A percentile compares a stretch with the other conserved stretches of the same genome.
These are phyloP conservation scores for Paecilomyces variotii DNA, from an alignment of 2,329 filamentous ascomycete genomes.

Conservation along the genomic window DNA sequence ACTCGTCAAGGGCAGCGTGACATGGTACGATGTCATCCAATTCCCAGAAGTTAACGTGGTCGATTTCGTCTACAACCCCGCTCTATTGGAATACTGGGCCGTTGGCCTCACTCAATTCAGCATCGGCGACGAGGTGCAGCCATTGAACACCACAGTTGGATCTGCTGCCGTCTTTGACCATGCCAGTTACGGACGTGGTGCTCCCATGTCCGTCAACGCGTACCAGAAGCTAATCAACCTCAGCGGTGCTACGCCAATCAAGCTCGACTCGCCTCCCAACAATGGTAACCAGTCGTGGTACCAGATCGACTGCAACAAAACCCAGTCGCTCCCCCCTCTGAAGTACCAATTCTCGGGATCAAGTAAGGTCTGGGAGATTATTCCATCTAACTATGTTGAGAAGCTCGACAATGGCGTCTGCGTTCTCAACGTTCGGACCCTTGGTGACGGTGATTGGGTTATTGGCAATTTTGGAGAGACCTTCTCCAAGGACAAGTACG, in stretches of 20 bases:
- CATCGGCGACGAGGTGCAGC: constrained; percentile 11
- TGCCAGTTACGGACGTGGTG: constrained; percentile 13
- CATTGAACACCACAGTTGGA: constrained; percentile 11
- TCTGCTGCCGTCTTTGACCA: constrained; percentile 12
- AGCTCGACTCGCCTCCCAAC: constrained; percentile 7
- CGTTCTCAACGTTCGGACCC: constrained; percentile 11
- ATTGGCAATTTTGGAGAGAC: constrained; percentile 13
- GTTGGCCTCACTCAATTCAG: constrained; percentile 9
- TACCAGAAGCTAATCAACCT: constrained; percentile 9
- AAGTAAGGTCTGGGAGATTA: constrained; percentile 10
- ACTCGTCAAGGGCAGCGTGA: constrained; percentile 7
- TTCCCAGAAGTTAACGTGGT: constrained; percentile 11
- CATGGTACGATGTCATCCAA: constrained; percentile 11
- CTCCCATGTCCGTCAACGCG: constrained; percentile 9
- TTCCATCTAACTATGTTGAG: constrained; percentile 10
- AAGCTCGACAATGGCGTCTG: constrained; percentile 9
- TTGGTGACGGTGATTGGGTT: constrained; percentile 10
- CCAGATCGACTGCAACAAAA: constrained; percentile 9
- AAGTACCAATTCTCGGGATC: constrained; percentile 9
- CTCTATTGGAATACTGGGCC: constrained; percentile 11
- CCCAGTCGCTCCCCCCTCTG: constrained; percentile 7
- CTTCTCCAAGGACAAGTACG: constrained; percentile 13
- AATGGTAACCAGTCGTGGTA: constrained; percentile 12
- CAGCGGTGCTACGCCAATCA: constrained; percentile 9
- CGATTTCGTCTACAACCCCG: constrained; percentile 12